phyloP scores from a whole-genome alignment of 768 basidiomycete genomes.

The Boletus fagicola region DNA sequence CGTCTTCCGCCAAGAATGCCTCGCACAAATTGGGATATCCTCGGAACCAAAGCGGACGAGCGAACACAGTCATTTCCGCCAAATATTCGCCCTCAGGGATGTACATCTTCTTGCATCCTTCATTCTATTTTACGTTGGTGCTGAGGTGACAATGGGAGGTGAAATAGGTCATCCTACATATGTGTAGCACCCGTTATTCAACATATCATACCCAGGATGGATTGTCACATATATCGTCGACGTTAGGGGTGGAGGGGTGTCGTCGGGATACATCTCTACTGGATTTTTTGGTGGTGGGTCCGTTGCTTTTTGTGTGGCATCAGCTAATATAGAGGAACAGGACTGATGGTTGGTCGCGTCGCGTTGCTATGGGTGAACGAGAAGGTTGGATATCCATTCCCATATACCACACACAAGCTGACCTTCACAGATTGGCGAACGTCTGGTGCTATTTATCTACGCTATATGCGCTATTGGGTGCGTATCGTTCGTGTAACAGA shows the following conservation, averaged over 20 bases:
- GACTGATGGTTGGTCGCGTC: conserved; percentile 31
- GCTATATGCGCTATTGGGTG: conserved; percentile 32
- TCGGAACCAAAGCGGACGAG: conserved; percentile 20
- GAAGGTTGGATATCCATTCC: conserved; percentile 15
- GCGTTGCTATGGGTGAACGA: conserved; percentile 30
- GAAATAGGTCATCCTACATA: not conserved
- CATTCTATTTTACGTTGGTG: conserved; percentile 47
- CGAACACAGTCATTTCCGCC: conserved; percentile 42
- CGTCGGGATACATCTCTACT: conserved; percentile 47
- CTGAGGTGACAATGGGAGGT: conserved; percentile 53
- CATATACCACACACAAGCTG: not conserved
- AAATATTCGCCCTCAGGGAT: conserved; percentile 42
- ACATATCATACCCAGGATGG: conserved; percentile 46
- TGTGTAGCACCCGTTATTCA: not conserved
- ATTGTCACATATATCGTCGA: conserved; percentile 58
- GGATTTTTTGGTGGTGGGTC: conserved; percentile 35
- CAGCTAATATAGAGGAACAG: conserved; percentile 6
- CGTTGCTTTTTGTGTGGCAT: not conserved
- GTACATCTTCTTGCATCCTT: conserved; percentile 50
- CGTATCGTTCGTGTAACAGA: not conserved
- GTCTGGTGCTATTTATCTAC: conserved; percentile 30
- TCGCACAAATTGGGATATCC: conserved; percentile 36
- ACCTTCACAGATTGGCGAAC: conserved; percentile 32
- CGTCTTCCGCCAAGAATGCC: conserved; percentile 32
- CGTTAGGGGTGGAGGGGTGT: conserved; percentile 42